Evolutionary conservation across 495 filamentous ascomycete genomes (phyloP).

Genomic region (Penicillium ochrochloron): DNA sequence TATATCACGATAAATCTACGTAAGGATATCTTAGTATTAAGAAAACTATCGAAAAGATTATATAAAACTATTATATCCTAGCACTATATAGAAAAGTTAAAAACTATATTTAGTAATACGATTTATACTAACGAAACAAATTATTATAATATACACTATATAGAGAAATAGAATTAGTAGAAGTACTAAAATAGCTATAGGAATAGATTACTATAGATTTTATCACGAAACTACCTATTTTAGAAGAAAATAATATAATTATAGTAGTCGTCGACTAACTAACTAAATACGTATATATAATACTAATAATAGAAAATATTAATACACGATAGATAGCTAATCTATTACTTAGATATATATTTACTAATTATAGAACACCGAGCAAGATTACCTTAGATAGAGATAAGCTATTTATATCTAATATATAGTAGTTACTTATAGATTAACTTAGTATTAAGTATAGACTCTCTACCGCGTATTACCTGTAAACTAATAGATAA

Average conservation of each 20-base stretch:
- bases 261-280: constrained; percentile 5
- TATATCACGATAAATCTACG: background rate
- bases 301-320: background rate
- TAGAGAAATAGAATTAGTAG: background rate
- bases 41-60: background rate
- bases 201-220: constrained; percentile 6
- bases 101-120: background rate
- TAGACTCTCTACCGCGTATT: background rate
- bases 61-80: background rate
- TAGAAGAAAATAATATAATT: background rate
- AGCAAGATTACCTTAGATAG: background rate
- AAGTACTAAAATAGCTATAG: background rate
- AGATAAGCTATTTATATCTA: constrained; percentile 8
- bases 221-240: background rate
- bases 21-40: background rate
- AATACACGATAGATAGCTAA: background rate
- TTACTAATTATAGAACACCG: background rate
- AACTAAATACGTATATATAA: constrained; percentile 2
- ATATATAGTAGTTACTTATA: constrained; percentile 1
- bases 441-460: background rate
- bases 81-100: background rate
- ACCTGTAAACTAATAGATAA: background rate
- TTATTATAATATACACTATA: background rate
- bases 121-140: background rate
- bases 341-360: background rate